A percentile compares a stretch with the other conserved stretches of the same genome.
Conservation (phyloP, 1,284 basidiomycete genomes). For the Rhodotorula sp. region DNA sequence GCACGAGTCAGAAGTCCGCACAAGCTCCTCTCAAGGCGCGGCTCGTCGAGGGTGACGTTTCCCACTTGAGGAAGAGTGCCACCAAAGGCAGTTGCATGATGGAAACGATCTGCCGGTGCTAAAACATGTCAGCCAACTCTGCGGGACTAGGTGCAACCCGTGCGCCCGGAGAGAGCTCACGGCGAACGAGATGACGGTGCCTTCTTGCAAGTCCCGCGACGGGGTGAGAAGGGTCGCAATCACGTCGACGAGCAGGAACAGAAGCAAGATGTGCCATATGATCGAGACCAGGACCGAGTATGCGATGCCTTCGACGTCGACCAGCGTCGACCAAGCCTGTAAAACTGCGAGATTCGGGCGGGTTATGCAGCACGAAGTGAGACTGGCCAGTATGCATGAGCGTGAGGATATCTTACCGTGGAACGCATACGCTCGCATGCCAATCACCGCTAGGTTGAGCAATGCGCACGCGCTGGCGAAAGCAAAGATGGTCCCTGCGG, state of each 20-base stretch:
- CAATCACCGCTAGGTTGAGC: slow-evolving; percentile 7
- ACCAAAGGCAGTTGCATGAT: slow-evolving; percentile 28
- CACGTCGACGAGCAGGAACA: slow-evolving; percentile 24
- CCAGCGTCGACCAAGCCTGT: not conserved
- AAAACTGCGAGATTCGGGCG: not conserved
- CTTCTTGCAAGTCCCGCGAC: slow-evolving; percentile 24
- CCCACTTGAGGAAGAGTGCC: slow-evolving; percentile 16
- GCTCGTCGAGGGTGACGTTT: slow-evolving; percentile 4
- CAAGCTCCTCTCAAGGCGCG: slow-evolving; percentile 13
- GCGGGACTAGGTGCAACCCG: too few species aligned
- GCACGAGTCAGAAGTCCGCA: not conserved
- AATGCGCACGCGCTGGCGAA: not conserved
- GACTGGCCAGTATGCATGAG: not conserved
- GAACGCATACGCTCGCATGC: slow-evolving; percentile 1
- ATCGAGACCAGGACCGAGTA: slow-evolving; percentile 6
- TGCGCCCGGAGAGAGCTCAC: not conserved
- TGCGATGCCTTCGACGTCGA: slow-evolving; percentile 5
- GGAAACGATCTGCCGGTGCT: slow-evolving; percentile 2
- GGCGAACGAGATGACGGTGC: slow-evolving; percentile 17
- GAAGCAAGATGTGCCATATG: slow-evolving; percentile 8
- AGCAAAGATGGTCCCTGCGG: slow-evolving; percentile 16
- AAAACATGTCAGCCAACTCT: not conserved
- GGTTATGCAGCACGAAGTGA: not conserved
- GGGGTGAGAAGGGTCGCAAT: slow-evolving; percentile 13
- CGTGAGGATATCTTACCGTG: not conserved